These are phyloP conservation scores for Chrysoporthe austroafricana DNA, from an alignment of 2,329 filamentous ascomycete genomes.

Conservation along the genomic window DNA sequence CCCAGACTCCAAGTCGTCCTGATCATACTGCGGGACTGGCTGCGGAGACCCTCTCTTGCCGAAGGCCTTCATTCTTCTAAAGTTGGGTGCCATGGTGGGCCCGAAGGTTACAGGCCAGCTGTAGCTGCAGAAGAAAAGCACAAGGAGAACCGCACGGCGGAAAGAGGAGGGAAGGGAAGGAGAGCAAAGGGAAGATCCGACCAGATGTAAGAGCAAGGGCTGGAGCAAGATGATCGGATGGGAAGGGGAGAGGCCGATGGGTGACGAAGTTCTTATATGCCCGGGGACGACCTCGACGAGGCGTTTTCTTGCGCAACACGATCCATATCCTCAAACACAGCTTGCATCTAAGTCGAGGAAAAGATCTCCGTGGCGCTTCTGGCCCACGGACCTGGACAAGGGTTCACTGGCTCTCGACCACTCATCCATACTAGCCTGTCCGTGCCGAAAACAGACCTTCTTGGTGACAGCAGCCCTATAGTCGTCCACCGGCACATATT, in stretches of 20 bases:
- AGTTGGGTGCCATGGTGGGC: conserved; percentile 37
- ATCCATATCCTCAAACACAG: conserved; percentile 25
- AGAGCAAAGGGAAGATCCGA: conserved; percentile 21
- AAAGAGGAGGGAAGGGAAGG: conserved; percentile 24
- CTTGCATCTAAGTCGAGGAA: conserved; percentile 18
- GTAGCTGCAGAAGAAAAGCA: conserved; percentile 29
- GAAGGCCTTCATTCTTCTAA: conserved; percentile 39
- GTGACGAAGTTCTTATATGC: conserved; percentile 25
- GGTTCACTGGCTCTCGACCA: conserved; percentile 20
- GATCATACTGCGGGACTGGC: conserved; percentile 33
- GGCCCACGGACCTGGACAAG: conserved; percentile 26
- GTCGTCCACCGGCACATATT: not conserved
- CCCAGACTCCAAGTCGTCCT: conserved; percentile 37
- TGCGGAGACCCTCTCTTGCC: conserved; percentile 33
- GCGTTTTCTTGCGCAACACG: conserved; percentile 16
- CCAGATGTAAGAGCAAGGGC: conserved; percentile 21
- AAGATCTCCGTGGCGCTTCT: conserved; percentile 24
- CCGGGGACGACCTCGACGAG: conserved; percentile 7
- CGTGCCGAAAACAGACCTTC: conserved; percentile 20
- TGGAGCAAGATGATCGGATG: conserved; percentile 8
- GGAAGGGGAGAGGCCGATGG: conserved; percentile 9
- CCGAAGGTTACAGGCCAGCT: conserved; percentile 38
- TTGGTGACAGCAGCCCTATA: conserved; percentile 15
- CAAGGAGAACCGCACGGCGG: conserved; percentile 26
- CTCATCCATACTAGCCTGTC: conserved; percentile 21